phyloP scores from a whole-genome alignment of 768 basidiomycete genomes.

The Coprinellus aureogranulatus region DNA sequence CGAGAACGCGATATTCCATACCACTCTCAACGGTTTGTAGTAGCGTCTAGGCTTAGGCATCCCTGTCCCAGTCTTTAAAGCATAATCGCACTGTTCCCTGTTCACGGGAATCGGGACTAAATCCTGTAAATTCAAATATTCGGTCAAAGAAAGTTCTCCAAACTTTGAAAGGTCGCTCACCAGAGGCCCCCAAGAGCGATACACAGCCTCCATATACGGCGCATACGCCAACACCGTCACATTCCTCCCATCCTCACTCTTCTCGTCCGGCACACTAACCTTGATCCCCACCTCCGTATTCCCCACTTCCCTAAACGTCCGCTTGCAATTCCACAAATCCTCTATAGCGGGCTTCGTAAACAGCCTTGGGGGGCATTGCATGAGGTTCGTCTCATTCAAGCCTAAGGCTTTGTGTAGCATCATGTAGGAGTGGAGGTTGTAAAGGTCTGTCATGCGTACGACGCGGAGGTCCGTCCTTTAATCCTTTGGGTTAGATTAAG shows the following conservation, averaged over 20 bases:
- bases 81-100: too few relatives aligned
- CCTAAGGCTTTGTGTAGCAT: slow-evolving; percentile 14
- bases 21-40: slow-evolving; percentile 25
- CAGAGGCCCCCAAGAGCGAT: slow-evolving; percentile 25
- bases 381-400: not conserved
- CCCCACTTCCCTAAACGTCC: not conserved
- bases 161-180: slow-evolving; percentile 16
- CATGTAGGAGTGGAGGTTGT: slow-evolving; percentile 26
- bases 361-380: not conserved
- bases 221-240: slow-evolving; percentile 29
- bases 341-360: slow-evolving; percentile 21
- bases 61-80: too few relatives aligned
- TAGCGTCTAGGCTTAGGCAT: too few relatives aligned
- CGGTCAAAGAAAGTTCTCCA: not conserved
- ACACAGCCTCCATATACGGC: slow-evolving; percentile 26
- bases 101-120: slow-evolving; percentile 29
- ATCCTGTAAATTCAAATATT: slow-evolving; percentile 19
- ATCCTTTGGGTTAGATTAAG: too few relatives aligned
- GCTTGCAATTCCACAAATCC: not conserved
- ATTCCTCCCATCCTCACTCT: slow-evolving; percentile 10
- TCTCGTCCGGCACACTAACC: slow-evolving; percentile 16
- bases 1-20: slow-evolving; percentile 32
- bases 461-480: slow-evolving; percentile 33
- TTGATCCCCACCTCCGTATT: not conserved
- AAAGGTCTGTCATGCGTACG: slow-evolving; percentile 28